Base-by-base conservation (phyloP, 2,329 filamentous ascomycete species). In the Hypoxylon sp. region DNA sequence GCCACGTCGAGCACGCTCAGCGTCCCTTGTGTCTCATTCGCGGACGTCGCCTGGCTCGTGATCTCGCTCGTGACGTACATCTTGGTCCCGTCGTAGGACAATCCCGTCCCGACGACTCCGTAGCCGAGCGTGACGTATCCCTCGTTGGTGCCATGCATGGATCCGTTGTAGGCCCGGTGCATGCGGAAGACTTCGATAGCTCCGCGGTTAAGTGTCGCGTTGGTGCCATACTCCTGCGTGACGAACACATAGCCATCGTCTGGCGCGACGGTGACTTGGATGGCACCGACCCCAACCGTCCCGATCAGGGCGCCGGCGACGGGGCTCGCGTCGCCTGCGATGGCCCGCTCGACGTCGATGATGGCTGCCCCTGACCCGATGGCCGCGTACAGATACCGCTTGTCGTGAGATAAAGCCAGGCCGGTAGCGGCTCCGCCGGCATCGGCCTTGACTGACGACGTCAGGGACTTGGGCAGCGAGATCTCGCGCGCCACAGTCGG, bases 181-280 rank as follows among this genome's bases (percentile, higher is more conserved):
- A 47, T 20, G 4, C 35, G 43, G 43, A 47, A 47, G 17, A 47
- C 43, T 13, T 47, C 43, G 18, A 47, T 47, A 13, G 43, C 24
- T 10, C 43, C 43, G 11, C 43, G 43, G 18, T 21, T 21, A n/a
- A 8, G 27, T 17, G 43, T 47, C 29, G 18, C 11, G 15, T 47
- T 47, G 27, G 43, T 47, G 18, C 43, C 43, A 29, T 47, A 47
- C 9, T 47, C 43, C 18, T 47, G 43, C 2, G 43, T 47, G 10
- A 47, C 27, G 18, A 47, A 47, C 18, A 35, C 43, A 13, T 33
- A 47, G 6, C 18, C 18, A 7, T 47, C 29, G 27, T 35, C 43
- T 13, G 43, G 24, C 13, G 43, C 10, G 4, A 35, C 3, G 10
- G 43, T 47, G 6, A 47, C 43, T 21, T 47, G 18, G 10, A 47